Conservation (phyloP, 2,329 filamentous ascomycete species). For the Ceratocystis eucalypticola region DNA sequence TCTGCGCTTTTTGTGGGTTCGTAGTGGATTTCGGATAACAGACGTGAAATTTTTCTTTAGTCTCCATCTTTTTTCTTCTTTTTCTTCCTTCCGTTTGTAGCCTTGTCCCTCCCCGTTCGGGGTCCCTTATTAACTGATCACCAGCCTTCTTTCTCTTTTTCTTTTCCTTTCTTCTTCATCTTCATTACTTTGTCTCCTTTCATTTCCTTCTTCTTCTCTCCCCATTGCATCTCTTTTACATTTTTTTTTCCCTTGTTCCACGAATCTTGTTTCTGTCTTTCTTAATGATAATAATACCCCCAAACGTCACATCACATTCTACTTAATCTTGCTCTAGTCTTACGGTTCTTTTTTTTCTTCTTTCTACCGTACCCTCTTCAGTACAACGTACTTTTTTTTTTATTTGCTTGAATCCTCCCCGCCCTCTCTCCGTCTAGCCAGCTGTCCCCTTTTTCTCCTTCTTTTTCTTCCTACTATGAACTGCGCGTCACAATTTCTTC, state of each 20-base stretch:
- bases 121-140: too few species aligned
- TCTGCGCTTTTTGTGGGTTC: too few species aligned
- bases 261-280: background rate
- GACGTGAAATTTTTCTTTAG: background rate
- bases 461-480: background rate
- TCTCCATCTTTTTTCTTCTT: background rate
- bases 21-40: too few species aligned
- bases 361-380: background rate
- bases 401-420: background rate
- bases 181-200: background rate
- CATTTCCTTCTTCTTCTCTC: background rate
- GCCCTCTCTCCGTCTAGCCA: background rate
- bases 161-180: background rate
- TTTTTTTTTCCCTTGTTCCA: background rate
- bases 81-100: background rate
- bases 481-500: background rate
- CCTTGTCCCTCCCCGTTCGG: background rate
- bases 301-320: background rate
- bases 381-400: background rate
- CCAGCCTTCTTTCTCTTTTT: background rate
- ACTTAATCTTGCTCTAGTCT: background rate
- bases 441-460: constrained; percentile 7
- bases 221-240: background rate
- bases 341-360: background rate
- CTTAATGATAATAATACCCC: background rate